Evolutionary conservation across 257 asterid species (phyloP), one percentile per base, ranked within the genome.

Genomic region (Solanum chilense): DNA sequence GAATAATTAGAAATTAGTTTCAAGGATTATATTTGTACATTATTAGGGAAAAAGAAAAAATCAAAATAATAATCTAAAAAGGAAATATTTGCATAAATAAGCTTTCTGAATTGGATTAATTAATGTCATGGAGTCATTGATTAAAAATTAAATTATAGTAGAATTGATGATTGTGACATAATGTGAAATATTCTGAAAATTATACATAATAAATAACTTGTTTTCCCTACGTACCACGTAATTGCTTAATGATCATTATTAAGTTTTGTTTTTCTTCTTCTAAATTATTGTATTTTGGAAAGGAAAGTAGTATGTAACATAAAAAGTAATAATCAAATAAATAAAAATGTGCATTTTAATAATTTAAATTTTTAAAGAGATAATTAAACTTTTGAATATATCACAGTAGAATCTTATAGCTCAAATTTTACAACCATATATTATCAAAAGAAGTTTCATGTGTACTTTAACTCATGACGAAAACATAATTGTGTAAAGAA

Each of bases 351-450:
- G 29, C 14, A 18, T 9, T 27, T 35, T 35, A 18, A 35, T 4
- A 10, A 0, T 20, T 73, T 35, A 73, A 73, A 4, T 20, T 73
- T 73, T 2, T 2, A 73, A 10, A 18, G 6, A 35, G 1, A 35
- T 73, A 2, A 11, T 73, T 1, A 9, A 2, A 73, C 20, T 5
- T 1, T 20, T 73, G 8, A 37, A 73, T 37, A 20, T 35, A 37
- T 1, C 23, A 35, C 20, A 14, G 5, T 27, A 27, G 2, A 12
- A 7, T 29, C 15, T 0, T 3, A 3, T 2, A 1, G 4, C 7
- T 29, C 2, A 13, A 16, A 70, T 31, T 3, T 70, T 23, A 31
- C 6, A 5, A 5, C 3, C 44, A 31, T 7, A 1, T 33, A 29
- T 31, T 70, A 16, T 70, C 44, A 70, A 70, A 15, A 11, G 29